Evolutionary conservation across 805 yeast genomes (phyloP).

Genomic region (Metschnikowia gelsemii): DNA sequence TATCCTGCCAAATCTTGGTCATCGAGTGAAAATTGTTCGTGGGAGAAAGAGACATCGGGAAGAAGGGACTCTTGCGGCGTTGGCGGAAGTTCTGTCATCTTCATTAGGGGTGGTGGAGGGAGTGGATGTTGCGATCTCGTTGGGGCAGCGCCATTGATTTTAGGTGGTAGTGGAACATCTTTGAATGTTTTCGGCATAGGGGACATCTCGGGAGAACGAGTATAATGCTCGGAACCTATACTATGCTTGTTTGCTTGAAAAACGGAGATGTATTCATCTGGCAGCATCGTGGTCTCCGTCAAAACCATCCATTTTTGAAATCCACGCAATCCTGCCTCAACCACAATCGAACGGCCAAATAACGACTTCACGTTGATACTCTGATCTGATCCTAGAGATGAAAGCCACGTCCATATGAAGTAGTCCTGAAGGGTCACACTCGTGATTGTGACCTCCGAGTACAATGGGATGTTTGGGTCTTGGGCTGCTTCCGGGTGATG

Average conservation of each 20-base stretch:
- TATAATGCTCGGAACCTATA: conserved; percentile 1
- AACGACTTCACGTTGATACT: conserved; percentile 59
- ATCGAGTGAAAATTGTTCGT: conserved; percentile 11
- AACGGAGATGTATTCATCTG: conserved; percentile 33
- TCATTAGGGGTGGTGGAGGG: conserved; percentile 22
- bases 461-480: conserved; percentile 35
- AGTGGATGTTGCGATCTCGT: conserved; percentile 13
- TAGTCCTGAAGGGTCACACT: conserved; percentile 80
- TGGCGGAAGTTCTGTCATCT: conserved; percentile 22
- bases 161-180: not conserved
- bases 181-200: conserved; percentile 3
- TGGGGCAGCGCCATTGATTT: not conserved
- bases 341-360: conserved; percentile 79
- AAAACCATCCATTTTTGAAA: conserved; percentile 76
- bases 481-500: conserved; percentile 6
- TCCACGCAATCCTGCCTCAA: conserved; percentile 79
- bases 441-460: conserved; percentile 43
- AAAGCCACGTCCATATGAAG: conserved; percentile 89
- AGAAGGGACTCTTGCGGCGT: conserved; percentile 18
- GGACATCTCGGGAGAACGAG: conserved; percentile 13
- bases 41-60: conserved; percentile 11
- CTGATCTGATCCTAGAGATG: conserved; percentile 73
- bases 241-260: conserved; percentile 23
- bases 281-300: conserved; percentile 58
- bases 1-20: conserved; percentile 3